Evolutionary conservation across 2,329 filamentous ascomycete species (phyloP), one percentile per base, ranked within the genome.

Genomic region (Cladorrhinum sp.): DNA sequence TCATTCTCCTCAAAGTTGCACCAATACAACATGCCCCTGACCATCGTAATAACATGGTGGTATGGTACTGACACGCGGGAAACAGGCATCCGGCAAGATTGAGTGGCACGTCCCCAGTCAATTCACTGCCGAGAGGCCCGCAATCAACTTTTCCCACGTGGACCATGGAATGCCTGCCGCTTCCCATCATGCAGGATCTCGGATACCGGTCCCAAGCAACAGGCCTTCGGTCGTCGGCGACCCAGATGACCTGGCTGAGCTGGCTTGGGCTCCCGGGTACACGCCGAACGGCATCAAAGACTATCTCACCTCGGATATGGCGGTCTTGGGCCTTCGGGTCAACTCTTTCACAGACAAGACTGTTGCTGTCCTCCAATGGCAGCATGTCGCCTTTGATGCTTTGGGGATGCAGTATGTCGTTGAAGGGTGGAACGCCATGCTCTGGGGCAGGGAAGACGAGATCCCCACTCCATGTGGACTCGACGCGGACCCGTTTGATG

Each of bases 341-440:
- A 73, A 77, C 4, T 73, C 74, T 0, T 81, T 81, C 65, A 66
- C 63, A 1, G 74, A 82, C 63, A 71, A 72, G 5, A 81, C 79
- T 0, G 65, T 81, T 0, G 69, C 80, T 3, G 72, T 71, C 0
- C 58, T 81, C 1, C 69, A 71, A 18, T 79, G 73, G 70, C 71
- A 74, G n/a, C 79, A 82, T 62, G 74, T 73, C 0, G 62, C 77
- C 0, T 72, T 74, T 58, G 79, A 81, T 66, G 75, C 72, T 2
- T 72, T 78, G 62, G 78, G 75, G 1, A 70, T 72, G 57, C 61
- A 70, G 5, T 71, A 70, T 2, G 66, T 81, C 8, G 60, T 80
- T 1, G 67, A 73, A 10, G 73, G 68, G n/a, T 81, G 79, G 79
- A 70, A 66, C 1, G 57, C 73, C 3, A 71, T 78, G 3, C 65